These are phyloP conservation scores for Aureobasidium zeae DNA, from an alignment of 2,329 filamentous ascomycete genomes.

Conservation along the genomic window DNA sequence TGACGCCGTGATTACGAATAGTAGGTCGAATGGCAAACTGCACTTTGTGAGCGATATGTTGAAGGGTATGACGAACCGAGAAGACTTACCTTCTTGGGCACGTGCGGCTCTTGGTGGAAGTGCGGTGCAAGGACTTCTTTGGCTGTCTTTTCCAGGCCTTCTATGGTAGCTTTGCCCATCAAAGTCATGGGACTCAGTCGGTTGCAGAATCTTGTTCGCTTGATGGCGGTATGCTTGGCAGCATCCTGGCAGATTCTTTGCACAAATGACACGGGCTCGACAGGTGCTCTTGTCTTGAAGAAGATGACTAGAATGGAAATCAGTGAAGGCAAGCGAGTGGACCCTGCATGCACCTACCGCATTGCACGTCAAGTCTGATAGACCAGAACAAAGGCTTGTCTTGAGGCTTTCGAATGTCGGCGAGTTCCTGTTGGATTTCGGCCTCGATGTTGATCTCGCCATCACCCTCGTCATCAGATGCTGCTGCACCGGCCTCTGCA, in stretches of 20 bases:
- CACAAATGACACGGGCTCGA: conserved; percentile 53
- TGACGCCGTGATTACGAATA: conserved; percentile 60
- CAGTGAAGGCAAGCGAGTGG: neutral
- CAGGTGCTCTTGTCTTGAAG: conserved; percentile 46
- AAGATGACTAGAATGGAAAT: conserved; percentile 41
- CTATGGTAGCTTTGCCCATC: conserved; percentile 58
- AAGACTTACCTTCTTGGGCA: conserved; percentile 43
- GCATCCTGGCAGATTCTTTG: conserved; percentile 50
- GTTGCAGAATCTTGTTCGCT: conserved; percentile 50
- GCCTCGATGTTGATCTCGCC: conserved; percentile 55
- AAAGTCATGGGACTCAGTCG: conserved; percentile 51
- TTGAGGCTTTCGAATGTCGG: conserved; percentile 46
- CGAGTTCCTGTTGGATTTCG: conserved; percentile 63
- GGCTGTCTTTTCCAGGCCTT: conserved; percentile 57
- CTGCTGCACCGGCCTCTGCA: conserved; percentile 28
- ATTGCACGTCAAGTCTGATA: conserved; percentile 47
- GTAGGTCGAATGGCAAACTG: conserved; percentile 81
- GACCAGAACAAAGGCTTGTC: conserved; percentile 43
- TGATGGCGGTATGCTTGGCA: conserved; percentile 40
- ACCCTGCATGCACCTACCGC: conserved; percentile 38
- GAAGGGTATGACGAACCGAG: neutral
- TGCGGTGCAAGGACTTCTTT: conserved; percentile 52
- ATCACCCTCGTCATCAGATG: conserved; percentile 32
- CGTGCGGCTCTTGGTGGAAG: conserved; percentile 48
- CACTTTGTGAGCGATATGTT: neutral